Base-by-base conservation (phyloP, 2,329 filamentous ascomycete genomes). In the Dactylellina sp. region DNA sequence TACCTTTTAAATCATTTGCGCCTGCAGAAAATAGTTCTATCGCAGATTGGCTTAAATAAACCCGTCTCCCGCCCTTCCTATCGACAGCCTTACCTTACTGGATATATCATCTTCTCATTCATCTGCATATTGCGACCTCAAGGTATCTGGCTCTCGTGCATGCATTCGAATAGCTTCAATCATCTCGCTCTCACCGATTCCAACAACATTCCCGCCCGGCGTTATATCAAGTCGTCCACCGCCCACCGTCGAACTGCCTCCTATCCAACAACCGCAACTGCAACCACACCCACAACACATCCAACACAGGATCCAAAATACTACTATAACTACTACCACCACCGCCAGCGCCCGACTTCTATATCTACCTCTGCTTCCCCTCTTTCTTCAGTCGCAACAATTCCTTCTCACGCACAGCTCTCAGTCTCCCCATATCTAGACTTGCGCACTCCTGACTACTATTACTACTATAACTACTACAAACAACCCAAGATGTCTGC, bases 21-120 rank as follows among this genome's bases (percentile, higher is more conserved):
- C 28, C 28, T 32, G 28, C 37, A 40, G 37, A 40, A 40, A 6
- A 40, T 14, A 40, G 37, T 40, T 40, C 28, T 59, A 37, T 50
- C 50, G 52, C 52, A 63, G 37, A 59, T 61, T 50, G 59, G 59
- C 49, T 72, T 64, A 65, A 64, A 72, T 72, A 64, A 71, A 14
- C 9, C 62, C 39, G 3, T 25, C 44, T 39, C 52, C 66, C 53
- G 22, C 68, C 68, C 39, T 52, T 44, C 32, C 40, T n/a, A 52
- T 60, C 59, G 53, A 46, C 49, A 42, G 20, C 59, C 22, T 53
- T 35, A 49, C 40, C 28, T 25, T 12, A 52, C 28, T 32, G 5
- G 28, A 32, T 32, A 32, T 9, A 32, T 32, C 28, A 32, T 32
- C 4, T 4, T 32, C 9, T 32, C 5, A 9, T 42, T 59, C 47